Evolutionary conservation across 2,329 filamentous ascomycete genomes (phyloP), one percentile per base, ranked within the genome.

Genomic region (Neocatenulostroma microsporum): DNA sequence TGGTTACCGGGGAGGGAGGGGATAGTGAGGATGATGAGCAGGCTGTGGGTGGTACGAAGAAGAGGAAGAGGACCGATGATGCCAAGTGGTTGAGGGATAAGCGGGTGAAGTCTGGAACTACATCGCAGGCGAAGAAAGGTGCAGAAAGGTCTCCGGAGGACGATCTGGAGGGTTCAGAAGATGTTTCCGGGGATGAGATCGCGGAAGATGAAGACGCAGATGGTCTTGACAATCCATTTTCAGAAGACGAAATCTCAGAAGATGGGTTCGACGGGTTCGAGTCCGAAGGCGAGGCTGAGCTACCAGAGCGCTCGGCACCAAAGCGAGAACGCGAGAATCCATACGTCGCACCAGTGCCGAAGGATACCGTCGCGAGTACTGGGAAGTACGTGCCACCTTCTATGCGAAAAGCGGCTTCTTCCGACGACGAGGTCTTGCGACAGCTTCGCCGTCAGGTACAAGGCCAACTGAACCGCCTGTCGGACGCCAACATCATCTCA

Each of bases 361-460:
- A 62, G 18, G 54, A 59, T 2, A 65, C 64, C 14, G 32, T 34
- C 10, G 31, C 44, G 19, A 58, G 65, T 26, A 56, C 67, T 13
- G 67, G 70, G 5, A 94, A 93, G 73, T 98, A 98, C 51, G 73
- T 95, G 3, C 89, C 91, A 1, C 91, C 89, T 3, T 94, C 88
- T 1, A 66, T 91, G 36, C 76, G 87, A 30, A 79, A 73, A 48
- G 66, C 72, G 21, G 62, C 74, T 3, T 69, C 73, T 1, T 75
- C 77, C 0, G 79, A 84, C 45, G 71, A 74, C 1, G 83, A 93
- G 57, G 67, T 73, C 27, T 67, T 83, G 31, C 69, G 70, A 10
- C 78, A 82, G 25, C 66, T 98, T 33, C 78, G 79, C 40, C 78
- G 85, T 44, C 85, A 93, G 54, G 71, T 85, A 0, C 87, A 96